A percentile compares a stretch with the other conserved stretches of the same genome.
Evolutionary conservation across 306 rosid genomes (phyloP).

Genomic region (Quillaja saponaria): DNA sequence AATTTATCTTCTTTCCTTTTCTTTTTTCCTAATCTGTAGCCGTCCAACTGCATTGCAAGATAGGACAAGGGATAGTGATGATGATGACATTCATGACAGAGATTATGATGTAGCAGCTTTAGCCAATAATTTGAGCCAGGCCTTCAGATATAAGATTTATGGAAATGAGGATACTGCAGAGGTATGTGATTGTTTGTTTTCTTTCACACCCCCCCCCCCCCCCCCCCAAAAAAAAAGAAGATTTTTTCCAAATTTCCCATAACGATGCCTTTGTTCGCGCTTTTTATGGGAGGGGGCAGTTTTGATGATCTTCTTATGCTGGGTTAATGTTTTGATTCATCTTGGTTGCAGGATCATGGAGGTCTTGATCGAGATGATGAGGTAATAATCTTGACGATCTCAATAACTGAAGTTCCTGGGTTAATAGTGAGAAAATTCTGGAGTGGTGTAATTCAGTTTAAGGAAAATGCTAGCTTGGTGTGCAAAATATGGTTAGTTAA

Average conservation of each 20-base stretch:
- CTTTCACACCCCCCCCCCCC: not conserved
- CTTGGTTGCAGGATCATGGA: constrained; percentile 72
- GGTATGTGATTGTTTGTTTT: constrained; percentile 47
- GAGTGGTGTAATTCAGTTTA: constrained; percentile 14
- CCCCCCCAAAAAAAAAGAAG: too few species aligned
- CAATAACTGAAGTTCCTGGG: constrained; percentile 14
- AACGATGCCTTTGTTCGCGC: not conserved
- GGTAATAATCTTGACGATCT: constrained; percentile 49
- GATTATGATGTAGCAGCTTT: constrained; percentile 91
- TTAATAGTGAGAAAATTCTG: constrained; percentile 24
- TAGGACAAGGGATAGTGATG: constrained; percentile 94
- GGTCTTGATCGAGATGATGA: constrained; percentile 80
- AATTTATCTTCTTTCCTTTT: constrained; percentile 11
- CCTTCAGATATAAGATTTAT: constrained; percentile 85
- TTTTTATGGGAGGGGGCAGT: not conserved
- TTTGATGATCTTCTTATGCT: constrained; percentile 5
- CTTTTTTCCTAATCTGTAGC: constrained; percentile 36
- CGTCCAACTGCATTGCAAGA: constrained; percentile 97
- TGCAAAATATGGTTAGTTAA: constrained; percentile 2
- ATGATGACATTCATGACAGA: constrained; percentile 85
- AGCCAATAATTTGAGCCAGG: constrained; percentile 94
- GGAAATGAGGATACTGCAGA: constrained; percentile 91
- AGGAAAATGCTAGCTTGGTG: constrained; percentile 1
- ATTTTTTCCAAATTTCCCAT: constrained; percentile 10
- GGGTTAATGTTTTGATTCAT: constrained; percentile 30